A percentile compares a stretch with the other conserved stretches of the same genome.
Evolutionary conservation across 1,284 basidiomycete genomes (phyloP).

Genomic region (Sphagnurus paluster): DNA sequence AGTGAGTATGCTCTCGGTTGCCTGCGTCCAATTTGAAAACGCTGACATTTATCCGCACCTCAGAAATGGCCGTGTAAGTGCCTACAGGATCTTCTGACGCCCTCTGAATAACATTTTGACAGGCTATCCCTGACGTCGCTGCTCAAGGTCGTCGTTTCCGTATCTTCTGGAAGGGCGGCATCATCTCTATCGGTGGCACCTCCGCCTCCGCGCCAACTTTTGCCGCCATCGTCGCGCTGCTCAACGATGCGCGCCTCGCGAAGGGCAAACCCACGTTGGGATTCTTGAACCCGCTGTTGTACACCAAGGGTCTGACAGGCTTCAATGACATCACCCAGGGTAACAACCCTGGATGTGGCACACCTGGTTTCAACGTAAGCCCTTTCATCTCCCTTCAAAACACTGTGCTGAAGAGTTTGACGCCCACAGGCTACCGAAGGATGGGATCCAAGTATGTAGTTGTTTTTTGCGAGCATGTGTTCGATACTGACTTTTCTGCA

Average conservation of each 20-base stretch:
- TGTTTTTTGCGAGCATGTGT: neutral
- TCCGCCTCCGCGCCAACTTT: slow-evolving; percentile 62
- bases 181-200: slow-evolving; percentile 48
- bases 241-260: slow-evolving; percentile 60
- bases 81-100: neutral
- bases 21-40: neutral
- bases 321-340: slow-evolving; percentile 57
- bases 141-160: slow-evolving; percentile 53
- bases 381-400: neutral
- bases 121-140: slow-evolving; percentile 61
- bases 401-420: neutral
- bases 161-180: slow-evolving; percentile 38
- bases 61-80: slow-evolving; percentile 31
- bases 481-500: slow-evolving; percentile 11
- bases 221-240: slow-evolving; percentile 51
- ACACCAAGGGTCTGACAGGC: slow-evolving; percentile 34
- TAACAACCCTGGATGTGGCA: slow-evolving; percentile 59
- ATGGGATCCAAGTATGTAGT: slow-evolving; percentile 41
- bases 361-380: slow-evolving; percentile 46
- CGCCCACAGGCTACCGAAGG: slow-evolving; percentile 38
- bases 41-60: neutral
- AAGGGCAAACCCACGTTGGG: slow-evolving; percentile 48
- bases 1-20: slow-evolving; percentile 32
- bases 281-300: slow-evolving; percentile 63
- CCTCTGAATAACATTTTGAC: slow-evolving; percentile 1